Base-by-base conservation (phyloP, 352 stramenopile genomes). In the Phytopythium kandeliae region DNA sequence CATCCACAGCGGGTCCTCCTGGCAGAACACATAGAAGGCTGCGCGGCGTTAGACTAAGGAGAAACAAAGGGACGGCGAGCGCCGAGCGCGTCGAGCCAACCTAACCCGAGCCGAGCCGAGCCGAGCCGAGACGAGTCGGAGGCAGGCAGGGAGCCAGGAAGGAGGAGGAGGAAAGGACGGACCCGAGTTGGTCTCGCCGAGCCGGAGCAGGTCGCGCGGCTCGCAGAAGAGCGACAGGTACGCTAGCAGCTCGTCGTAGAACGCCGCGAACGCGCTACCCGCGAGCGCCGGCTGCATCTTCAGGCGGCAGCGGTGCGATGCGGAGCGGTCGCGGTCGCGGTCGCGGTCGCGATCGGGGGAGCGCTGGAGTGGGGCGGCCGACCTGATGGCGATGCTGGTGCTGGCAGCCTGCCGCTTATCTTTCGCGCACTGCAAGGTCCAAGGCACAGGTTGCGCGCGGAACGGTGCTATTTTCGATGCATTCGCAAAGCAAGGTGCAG, bases 1-100 rank as follows among this genome's bases (percentile, higher is more conserved):
- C 76, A 90, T 91, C 84, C 84, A 94, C 34, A 94, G 66, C 44
- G 84, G 81, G 35, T 92, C 76, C 57, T 92, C 81, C 48, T 79
- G 71, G 38, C 70, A 71, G 44, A 92, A 90, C 38, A 89, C 78
- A 62, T 90, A 89, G 59, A 92, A 79, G 17, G 31, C 40, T 46
- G 9, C 40, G 11, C 16, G 5, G 0, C 1, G 33, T 37, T 17
- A 17, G 33, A 6, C 12, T 1, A 37, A 15, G 11, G 33, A n/a
- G n/a, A n/a, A n/a, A n/a, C n/a, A n/a, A n/a, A n/a, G n/a, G n/a
- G n/a, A n/a, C 11, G 33, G 16, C 15, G 7, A 17, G 12, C 33
- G 33, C 9, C 33, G 33, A 16, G 12, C 9, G 33, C 16, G 10
- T 37, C 28, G 28, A 5, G 28, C 5, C 28, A 33, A 33, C 5